Percentiles rank a stretch among this genome's conserved stretches.
These are phyloP conservation scores for Entomortierella parvispora DNA, from an alignment of 192 early-diverging fungal genomes.

Conservation along the genomic window DNA sequence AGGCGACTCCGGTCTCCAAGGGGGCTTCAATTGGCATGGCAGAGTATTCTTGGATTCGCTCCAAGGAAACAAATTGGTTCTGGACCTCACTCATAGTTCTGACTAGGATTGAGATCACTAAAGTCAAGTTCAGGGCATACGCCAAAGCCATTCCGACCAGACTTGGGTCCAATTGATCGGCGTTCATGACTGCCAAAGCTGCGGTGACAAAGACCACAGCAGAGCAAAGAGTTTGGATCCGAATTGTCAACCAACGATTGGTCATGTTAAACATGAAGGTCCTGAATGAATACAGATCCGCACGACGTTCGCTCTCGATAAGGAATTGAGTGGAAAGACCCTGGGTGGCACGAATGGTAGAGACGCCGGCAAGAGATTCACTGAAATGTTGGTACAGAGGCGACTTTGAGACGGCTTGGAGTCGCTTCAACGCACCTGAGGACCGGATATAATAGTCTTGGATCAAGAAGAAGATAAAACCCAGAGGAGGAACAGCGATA, in stretches of 20 bases:
- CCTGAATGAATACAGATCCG: conserved; percentile 77
- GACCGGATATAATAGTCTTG: conserved; percentile 77
- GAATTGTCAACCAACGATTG: conserved; percentile 76
- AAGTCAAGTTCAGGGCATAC: conserved; percentile 78
- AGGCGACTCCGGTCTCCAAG: conserved; percentile 56
- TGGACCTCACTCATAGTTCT: conserved; percentile 86
- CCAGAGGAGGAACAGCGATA: conserved; percentile 71
- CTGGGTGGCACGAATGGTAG: conserved; percentile 85
- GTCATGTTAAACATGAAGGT: conserved; percentile 72
- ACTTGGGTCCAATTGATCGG: conserved; percentile 67
- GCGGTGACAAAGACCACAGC: conserved; percentile 83
- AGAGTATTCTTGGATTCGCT: conserved; percentile 77
- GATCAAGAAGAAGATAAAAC: conserved; percentile 71
- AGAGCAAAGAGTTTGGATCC: conserved; percentile 80
- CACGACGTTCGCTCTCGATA: conserved; percentile 61
- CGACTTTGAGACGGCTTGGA: conserved; percentile 81
- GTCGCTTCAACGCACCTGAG: conserved; percentile 82
- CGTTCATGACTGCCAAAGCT: conserved; percentile 73
- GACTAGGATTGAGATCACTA: conserved; percentile 85
- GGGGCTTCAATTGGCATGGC: conserved; percentile 83
- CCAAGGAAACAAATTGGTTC: conserved; percentile 54
- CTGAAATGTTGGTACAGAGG: conserved; percentile 84
- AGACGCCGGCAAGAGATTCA: conserved; percentile 78
- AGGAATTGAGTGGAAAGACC: conserved; percentile 76
- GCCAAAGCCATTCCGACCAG: conserved; percentile 71